Evolutionary conservation across 257 asterid genomes (phyloP).

Genomic region (Nicotiana knightiana): DNA sequence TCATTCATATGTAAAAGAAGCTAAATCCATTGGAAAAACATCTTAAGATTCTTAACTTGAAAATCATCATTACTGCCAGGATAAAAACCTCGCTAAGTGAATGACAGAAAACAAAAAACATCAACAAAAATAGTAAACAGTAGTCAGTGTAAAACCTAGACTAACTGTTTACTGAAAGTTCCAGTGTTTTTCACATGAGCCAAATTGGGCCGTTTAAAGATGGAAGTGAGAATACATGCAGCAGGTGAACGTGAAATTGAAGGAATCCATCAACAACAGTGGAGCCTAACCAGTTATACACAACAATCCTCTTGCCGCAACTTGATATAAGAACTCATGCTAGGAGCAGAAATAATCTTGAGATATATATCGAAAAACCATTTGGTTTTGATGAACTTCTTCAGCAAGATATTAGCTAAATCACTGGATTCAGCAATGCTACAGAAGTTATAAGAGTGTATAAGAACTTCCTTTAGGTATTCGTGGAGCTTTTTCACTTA

Average conservation of each 20-base stretch:
- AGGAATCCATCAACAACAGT: background rate
- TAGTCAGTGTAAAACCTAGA: background rate
- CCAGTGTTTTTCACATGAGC: background rate
- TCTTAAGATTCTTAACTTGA: conserved; percentile 4
- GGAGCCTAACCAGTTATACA: background rate
- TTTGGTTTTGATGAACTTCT: background rate
- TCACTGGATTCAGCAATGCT: background rate
- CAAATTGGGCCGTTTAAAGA: background rate
- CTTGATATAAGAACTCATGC: background rate
- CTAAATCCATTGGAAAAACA: background rate
- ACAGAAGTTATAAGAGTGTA: background rate
- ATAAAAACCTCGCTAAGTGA: background rate
- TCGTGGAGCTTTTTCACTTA: background rate
- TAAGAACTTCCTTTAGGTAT: background rate
- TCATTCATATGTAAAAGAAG: background rate
- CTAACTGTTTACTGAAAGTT: background rate
- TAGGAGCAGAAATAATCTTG: background rate
- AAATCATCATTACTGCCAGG: background rate
- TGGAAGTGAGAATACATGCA: background rate
- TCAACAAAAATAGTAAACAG: background rate
- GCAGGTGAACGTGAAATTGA: background rate
- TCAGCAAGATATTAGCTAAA: conserved; percentile 1
- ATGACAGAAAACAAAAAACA: background rate
- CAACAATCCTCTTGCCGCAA: background rate
- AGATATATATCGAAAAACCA: background rate